These are phyloP conservation scores for Colletotrichum cordylinicola DNA, from an alignment of 2,329 filamentous ascomycete genomes.

Conservation along the genomic window DNA sequence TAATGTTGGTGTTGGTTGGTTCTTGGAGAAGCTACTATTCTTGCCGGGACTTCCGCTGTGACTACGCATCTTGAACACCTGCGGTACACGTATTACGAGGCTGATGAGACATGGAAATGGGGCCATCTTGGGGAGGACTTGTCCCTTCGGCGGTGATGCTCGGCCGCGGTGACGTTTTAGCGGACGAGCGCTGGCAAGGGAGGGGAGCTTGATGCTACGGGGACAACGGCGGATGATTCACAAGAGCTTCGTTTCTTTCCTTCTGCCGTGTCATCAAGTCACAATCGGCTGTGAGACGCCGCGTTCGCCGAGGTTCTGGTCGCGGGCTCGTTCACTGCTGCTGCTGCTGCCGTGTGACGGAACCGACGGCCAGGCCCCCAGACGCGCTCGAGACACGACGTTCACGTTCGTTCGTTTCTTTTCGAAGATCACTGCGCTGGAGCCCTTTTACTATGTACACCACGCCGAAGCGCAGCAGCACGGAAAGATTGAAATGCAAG, in stretches of 20 bases:
- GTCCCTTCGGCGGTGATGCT: not conserved
- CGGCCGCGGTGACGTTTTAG: not conserved
- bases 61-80: not conserved
- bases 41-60: not conserved
- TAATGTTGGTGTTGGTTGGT: not conserved
- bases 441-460: not conserved
- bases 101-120: not conserved
- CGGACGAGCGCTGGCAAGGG: not conserved
- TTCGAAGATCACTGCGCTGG: not conserved
- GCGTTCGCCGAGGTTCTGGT: not conserved
- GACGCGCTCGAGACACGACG: not conserved
- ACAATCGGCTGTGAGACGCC: not conserved
- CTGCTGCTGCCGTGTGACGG: not conserved
- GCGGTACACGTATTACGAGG: not conserved
- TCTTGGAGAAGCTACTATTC: not conserved
- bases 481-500: not conserved
- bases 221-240: not conserved
- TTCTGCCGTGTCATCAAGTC: not conserved
- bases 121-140: not conserved
- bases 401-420: not conserved
- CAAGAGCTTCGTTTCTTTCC: not conserved
- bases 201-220: not conserved
- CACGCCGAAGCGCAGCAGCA: not conserved
- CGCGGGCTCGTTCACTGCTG: not conserved
- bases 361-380: not conserved